Percentiles rank a stretch among this genome's conserved stretches.
Evolutionary conservation across 176 grass and related monocot genomes (phyloP).

Genomic region (Bothriochloa decipiens): DNA sequence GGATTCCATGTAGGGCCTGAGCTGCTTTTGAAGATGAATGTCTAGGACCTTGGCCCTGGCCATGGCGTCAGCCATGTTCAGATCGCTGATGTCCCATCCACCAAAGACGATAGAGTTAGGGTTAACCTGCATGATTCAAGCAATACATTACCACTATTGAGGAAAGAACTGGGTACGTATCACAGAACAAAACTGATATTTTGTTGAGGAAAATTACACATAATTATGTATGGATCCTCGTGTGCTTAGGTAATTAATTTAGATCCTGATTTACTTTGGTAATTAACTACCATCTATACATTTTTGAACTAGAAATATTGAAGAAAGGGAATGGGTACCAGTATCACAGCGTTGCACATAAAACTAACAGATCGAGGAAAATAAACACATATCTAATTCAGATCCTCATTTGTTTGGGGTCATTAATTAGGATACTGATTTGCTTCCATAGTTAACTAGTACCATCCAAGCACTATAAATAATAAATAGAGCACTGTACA

Average conservation of each 20-base stretch:
- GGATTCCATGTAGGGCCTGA: constrained; percentile 83
- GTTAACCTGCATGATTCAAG: constrained; percentile 61
- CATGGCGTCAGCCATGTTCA: constrained; percentile 85
- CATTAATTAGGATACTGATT: background rate
- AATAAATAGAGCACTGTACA: too few species aligned
- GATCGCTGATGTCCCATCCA: constrained; percentile 80
- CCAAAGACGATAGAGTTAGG: constrained; percentile 82
- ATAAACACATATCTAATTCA: background rate
- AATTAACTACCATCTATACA: too few species aligned
- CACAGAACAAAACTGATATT: background rate
- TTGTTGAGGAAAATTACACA: background rate
- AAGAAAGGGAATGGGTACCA: background rate
- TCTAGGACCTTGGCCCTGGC: constrained; percentile 83
- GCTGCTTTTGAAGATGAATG: constrained; percentile 96
- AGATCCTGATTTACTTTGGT: too few species aligned
- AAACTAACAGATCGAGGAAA: background rate
- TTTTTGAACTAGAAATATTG: background rate
- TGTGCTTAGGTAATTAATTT: background rate
- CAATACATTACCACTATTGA: background rate
- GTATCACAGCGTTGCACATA: background rate
- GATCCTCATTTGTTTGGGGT: background rate
- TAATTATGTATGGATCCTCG: background rate
- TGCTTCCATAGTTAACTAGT: background rate
- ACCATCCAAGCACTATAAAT: background rate
- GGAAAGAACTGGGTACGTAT: background rate